These are phyloP conservation scores for Thalassiosira mediterranea DNA, from an alignment of 352 stramenopile genomes.

Conservation along the genomic window DNA sequence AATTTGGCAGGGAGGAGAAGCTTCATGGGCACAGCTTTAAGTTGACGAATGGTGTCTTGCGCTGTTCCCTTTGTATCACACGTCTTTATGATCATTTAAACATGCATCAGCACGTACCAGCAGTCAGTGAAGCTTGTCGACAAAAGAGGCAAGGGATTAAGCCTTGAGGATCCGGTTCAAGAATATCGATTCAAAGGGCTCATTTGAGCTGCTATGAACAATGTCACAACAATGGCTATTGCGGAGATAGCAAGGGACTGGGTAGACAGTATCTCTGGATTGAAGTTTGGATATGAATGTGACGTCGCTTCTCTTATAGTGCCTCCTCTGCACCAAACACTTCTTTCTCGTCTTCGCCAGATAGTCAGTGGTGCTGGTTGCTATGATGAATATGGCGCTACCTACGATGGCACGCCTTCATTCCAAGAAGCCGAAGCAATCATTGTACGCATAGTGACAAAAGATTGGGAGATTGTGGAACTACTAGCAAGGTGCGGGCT, in stretches of 20 bases:
- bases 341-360: background rate
- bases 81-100: background rate
- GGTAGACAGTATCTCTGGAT: background rate
- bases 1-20: background rate
- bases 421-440: conserved; percentile 12
- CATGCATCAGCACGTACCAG: background rate
- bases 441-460: conserved; percentile 10
- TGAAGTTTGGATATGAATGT: background rate
- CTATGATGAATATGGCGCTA: conserved; percentile 1
- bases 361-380: background rate
- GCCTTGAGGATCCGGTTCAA: background rate
- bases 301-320: background rate
- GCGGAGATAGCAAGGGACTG: background rate
- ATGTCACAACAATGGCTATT: background rate
- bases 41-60: background rate
- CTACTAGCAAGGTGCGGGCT: background rate
- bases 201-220: background rate
- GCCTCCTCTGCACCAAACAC: background rate
- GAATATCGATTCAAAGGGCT: background rate
- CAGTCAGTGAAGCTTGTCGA: background rate
- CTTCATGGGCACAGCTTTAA: background rate
- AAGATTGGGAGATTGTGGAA: conserved; percentile 13
- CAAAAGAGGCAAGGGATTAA: background rate
- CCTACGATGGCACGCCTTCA: conserved; percentile 13
- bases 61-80: background rate